Evolutionary conservation across 352 stramenopile genomes (phyloP).

Genomic region (Phytophthora cactorum): DNA sequence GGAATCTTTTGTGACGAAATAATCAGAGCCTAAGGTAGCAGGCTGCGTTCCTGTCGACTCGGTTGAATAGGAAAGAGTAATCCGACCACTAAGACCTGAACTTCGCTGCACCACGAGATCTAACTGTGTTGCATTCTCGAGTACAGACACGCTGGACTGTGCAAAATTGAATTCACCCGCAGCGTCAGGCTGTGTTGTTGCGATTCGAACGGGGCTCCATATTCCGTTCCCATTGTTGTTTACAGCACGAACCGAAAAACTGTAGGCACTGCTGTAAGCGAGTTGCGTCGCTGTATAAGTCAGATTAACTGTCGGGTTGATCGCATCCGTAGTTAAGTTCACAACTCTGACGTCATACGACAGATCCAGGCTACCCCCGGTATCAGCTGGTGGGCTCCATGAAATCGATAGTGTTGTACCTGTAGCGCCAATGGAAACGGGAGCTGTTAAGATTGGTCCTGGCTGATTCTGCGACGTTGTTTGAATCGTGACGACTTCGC

Average conservation of each 20-base stretch:
- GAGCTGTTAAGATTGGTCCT: slow-evolving; percentile 37
- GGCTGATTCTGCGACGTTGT: slow-evolving; percentile 44
- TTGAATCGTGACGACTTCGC: slow-evolving; percentile 27
- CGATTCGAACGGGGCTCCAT: slow-evolving; percentile 39
- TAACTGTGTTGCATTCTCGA: slow-evolving; percentile 50
- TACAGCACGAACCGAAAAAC: slow-evolving; percentile 39
- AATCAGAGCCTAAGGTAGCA: slow-evolving; percentile 48
- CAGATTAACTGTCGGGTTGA: slow-evolving; percentile 15
- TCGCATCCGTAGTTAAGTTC: slow-evolving; percentile 5
- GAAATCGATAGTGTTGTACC: slow-evolving; percentile 47
- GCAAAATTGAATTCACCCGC: slow-evolving; percentile 63
- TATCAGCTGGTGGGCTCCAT: slow-evolving; percentile 49
- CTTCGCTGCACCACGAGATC: slow-evolving; percentile 42
- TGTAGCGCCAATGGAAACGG: slow-evolving; percentile 28
- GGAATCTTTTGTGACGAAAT: slow-evolving; percentile 26
- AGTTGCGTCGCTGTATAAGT: slow-evolving; percentile 29
- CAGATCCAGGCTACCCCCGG: slow-evolving; percentile 43
- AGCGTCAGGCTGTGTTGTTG: slow-evolving; percentile 52
- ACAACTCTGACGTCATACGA: slow-evolving; percentile 41
- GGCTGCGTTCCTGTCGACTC: slow-evolving; percentile 1
- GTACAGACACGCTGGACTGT: slow-evolving; percentile 23
- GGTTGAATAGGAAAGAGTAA: slow-evolving; percentile 41
- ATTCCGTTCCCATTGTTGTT: slow-evolving; percentile 39
- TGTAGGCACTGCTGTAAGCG: slow-evolving; percentile 45
- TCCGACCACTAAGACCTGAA: slow-evolving; percentile 51